Conservation (phyloP, 768 basidiomycete genomes). For the Pleurotus sapidus region DNA sequence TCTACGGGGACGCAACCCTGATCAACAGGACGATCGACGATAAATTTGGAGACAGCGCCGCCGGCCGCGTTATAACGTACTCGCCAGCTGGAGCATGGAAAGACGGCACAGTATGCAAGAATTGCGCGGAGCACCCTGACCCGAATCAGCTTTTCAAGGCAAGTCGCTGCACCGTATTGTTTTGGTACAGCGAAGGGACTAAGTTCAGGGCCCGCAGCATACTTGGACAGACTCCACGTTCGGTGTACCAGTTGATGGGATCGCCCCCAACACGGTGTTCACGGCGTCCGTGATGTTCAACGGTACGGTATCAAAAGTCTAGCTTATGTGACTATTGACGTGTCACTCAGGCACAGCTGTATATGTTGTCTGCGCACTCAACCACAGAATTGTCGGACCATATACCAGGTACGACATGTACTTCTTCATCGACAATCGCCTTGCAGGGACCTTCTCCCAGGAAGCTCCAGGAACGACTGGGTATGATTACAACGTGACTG, state of each 20-base stretch:
- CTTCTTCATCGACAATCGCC: slow-evolving; percentile 30
- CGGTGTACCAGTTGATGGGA: slow-evolving; percentile 14
- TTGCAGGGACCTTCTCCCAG: slow-evolving; percentile 20
- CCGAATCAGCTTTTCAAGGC: slow-evolving; percentile 12
- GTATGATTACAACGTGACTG: slow-evolving; percentile 26
- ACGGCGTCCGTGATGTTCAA: slow-evolving; percentile 29
- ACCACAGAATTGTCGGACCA: slow-evolving; percentile 20
- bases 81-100: slow-evolving; percentile 30
- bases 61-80: slow-evolving; percentile 29
- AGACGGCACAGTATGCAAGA: slow-evolving; percentile 19
- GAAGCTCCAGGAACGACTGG: slow-evolving; percentile 13
- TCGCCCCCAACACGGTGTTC: slow-evolving; percentile 14
- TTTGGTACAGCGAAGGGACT: background rate
- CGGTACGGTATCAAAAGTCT: slow-evolving; percentile 21
- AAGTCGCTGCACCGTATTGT: background rate
- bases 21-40: slow-evolving; percentile 42
- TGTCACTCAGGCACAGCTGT: slow-evolving; percentile 35
- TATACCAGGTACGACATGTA: slow-evolving; percentile 28
- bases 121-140: slow-evolving; percentile 24
- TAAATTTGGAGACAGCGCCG: slow-evolving; percentile 25
- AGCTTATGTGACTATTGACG: background rate
- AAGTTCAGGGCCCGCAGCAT: background rate
- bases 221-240: slow-evolving; percentile 11
- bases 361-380: slow-evolving; percentile 37
- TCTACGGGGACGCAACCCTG: no score